Base-by-base conservation (phyloP, 2,329 filamentous ascomycete genomes). In the Venturiaceae sp. region DNA sequence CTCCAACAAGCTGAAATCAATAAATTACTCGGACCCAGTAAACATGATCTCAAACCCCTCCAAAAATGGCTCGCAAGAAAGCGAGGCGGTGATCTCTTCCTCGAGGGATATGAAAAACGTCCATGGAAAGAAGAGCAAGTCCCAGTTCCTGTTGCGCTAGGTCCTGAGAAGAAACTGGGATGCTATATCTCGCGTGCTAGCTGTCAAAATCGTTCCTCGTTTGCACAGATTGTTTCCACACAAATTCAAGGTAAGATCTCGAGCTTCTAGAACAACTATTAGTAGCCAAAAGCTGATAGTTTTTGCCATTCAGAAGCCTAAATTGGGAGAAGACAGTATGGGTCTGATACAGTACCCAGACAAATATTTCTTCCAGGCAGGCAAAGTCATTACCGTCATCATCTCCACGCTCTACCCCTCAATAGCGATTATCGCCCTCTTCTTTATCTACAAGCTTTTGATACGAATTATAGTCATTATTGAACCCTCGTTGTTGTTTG, bases 401-500 rank as follows among this genome's bases (percentile, higher is more conserved):
- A 41, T 65, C 3, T 63, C 64, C 2, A 64, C 65, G 9, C 55
- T 65, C 11, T 59, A 64, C 11, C 64, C 65, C 9, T 64, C 64
- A 2, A 58, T 54, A 37, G 64, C 63, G n/a, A 63, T 67, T 47
- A 57, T 67, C 13, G 64, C 61, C 13, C 58, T 66, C 21, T 65
- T 66, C 59, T 64, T 62, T 33, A 65, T 67, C 37, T 44, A 64
- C 8, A 39, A 44, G 1, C 26, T 57, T 5, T 58, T 62, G 11
- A 60, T 58, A 50, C 60, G 65, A 19, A 46, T 67, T 19, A 52
- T 58, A 14, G 63, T 66, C 21, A 64, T 67, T 55, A 61, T 63
- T 7, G 33, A 63, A 34, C 65, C 65, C 59, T 61, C 61, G 13
- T 58, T 59, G 11, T 52, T 65, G 8, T 67, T 65, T 53, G 60